phyloP scores from a whole-genome alignment of 352 stramenopile genomes.

The Phytophthora uliginosa region DNA sequence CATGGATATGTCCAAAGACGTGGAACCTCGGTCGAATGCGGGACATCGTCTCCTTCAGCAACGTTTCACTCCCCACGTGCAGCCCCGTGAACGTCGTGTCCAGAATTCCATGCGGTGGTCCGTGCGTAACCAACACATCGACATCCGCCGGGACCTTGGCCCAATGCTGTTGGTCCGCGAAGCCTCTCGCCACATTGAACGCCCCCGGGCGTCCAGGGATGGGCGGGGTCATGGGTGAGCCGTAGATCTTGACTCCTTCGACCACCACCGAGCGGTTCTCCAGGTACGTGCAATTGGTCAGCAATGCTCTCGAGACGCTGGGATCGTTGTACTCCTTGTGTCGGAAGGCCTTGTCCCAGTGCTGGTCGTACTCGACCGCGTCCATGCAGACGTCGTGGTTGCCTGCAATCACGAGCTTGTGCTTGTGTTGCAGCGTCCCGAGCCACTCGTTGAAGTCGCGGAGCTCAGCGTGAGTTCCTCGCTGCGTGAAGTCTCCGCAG shows the following conservation, averaged over 20 bases:
- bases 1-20: constrained; percentile 95
- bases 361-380: constrained; percentile 64
- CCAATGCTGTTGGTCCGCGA: constrained; percentile 76
- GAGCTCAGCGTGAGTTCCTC: constrained; percentile 75
- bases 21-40: constrained; percentile 86
- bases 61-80: constrained; percentile 82
- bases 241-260: constrained; percentile 80
- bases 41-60: constrained; percentile 86
- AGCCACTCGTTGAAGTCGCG: constrained; percentile 85
- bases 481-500: constrained; percentile 92
- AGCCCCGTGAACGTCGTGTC: constrained; percentile 75
- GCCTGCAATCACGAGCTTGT: constrained; percentile 86
- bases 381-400: constrained; percentile 90
- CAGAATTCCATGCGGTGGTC: constrained; percentile 87
- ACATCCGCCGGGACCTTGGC: constrained; percentile 74
- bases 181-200: constrained; percentile 79
- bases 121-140: constrained; percentile 93
- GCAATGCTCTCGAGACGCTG: constrained; percentile 49
- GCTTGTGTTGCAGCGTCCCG: constrained; percentile 67
- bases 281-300: constrained; percentile 82
- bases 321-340: constrained; percentile 80
- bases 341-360: constrained; percentile 71
- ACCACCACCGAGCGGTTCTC: constrained; percentile 80
- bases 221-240: constrained; percentile 79
- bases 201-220: constrained; percentile 76